Base-by-base conservation (phyloP, 208 protist genomes). In the Acanthamoeba sp. region DNA sequence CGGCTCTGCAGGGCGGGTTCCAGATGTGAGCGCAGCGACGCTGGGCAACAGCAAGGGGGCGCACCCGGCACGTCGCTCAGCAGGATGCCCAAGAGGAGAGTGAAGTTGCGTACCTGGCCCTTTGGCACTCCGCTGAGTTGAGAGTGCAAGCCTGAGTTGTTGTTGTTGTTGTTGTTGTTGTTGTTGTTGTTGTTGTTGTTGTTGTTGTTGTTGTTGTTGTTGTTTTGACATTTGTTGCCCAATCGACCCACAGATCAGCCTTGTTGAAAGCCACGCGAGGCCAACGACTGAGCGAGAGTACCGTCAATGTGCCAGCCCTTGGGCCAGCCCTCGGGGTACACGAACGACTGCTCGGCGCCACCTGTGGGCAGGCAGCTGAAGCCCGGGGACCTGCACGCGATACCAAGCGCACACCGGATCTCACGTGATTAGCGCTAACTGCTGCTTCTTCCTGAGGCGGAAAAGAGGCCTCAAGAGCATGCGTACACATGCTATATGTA, bases 221-320 rank as follows among this genome's bases (percentile, higher is more conserved):
- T 55, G 48, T 20, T 12, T 55, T 55, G 48, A 55, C 48, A 55
- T 55, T n/a, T n/a, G n/a, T n/a, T n/a, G n/a, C n/a, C n/a, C n/a
- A n/a, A n/a, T n/a, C n/a, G 48, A 55, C 48, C 48, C 10, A 6
- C 10, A 55, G 57, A 32, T 64, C 22, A 64, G 69, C 34, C 24
- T 7, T 78, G 32, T 76, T 76, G 0, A 42, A 42, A 6, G n/a
- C 29, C 1, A 20, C 10, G 32, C 34, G 0, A 22, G 22, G 55
- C 12, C 16, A 22, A 62, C 16, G 55, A 62, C 22, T 62, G 55
- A 27, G 16, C 55, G 73, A 7, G 73, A 12, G 32, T 66, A 71
- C 84, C 84, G 57, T 90, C 84, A 20, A 90, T 90, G 52, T 90
- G 84, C 84, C 84, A 90, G 84, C 34, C 48, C 1, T 48, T 5